Percentiles rank a stretch among this genome's conserved stretches.
These are phyloP conservation scores for Acanthamoeba triangularis DNA, from an alignment of 208 protist genomes.

Conservation along the genomic window DNA sequence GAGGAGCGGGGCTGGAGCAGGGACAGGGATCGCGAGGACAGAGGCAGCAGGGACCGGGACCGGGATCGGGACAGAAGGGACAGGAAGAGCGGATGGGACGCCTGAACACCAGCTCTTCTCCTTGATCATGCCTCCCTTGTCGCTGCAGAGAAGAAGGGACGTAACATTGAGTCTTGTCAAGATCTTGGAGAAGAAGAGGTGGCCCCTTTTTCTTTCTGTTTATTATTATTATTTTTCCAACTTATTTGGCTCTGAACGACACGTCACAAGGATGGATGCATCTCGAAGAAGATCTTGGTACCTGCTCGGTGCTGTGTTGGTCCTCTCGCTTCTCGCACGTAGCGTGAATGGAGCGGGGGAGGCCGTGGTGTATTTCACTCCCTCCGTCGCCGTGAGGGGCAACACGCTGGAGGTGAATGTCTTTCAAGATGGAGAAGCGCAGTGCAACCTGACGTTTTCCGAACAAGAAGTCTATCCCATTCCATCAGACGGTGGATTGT, in stretches of 20 bases:
- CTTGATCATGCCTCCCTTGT: too few species aligned
- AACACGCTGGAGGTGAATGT: not conserved
- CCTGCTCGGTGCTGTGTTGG: not conserved
- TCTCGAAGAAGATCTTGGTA: not conserved
- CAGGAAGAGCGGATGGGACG: slow-evolving; percentile 60
- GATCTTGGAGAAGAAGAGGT: too few species aligned
- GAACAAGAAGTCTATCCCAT: not conserved
- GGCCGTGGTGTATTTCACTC: not conserved
- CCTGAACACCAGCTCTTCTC: not conserved
- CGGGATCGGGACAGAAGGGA: slow-evolving; percentile 4
- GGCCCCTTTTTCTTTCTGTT: too few species aligned
- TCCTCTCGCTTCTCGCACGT: not conserved
- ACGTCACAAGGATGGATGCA: too few species aligned
- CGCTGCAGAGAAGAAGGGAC: not conserved
- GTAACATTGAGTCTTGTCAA: too few species aligned
- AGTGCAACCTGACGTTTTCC: not conserved
- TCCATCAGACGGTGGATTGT: not conserved
- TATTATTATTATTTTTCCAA: too few species aligned
- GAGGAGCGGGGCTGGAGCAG: not conserved
- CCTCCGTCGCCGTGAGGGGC: not conserved
- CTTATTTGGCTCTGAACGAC: too few species aligned
- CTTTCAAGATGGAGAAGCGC: not conserved
- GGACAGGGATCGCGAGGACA: not conserved
- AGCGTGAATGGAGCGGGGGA: too few species aligned
- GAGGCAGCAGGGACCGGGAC: not conserved